Conservation (phyloP, 768 basidiomycete species). For the Boletus sp. region DNA sequence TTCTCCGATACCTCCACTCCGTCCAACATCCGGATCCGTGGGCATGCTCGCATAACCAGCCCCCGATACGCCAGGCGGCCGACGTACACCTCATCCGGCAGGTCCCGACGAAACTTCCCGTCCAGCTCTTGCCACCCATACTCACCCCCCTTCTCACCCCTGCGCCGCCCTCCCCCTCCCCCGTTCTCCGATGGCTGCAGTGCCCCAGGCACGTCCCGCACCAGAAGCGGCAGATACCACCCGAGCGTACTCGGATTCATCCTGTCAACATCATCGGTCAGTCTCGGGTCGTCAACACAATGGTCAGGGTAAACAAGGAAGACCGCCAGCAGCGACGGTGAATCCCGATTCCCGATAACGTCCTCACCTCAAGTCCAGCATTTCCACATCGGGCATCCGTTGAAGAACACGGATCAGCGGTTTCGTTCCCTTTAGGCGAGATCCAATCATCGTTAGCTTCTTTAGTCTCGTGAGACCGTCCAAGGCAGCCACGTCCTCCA, state of each 20-base stretch:
- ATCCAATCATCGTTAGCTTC: slow-evolving; percentile 86
- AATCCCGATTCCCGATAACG: slow-evolving; percentile 11
- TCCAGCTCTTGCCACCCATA: slow-evolving; percentile 74
- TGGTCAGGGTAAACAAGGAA: background rate
- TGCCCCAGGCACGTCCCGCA: slow-evolving; percentile 63
- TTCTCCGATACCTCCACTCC: slow-evolving; percentile 80
- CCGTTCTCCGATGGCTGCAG: slow-evolving; percentile 55
- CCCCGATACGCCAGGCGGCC: slow-evolving; percentile 89
- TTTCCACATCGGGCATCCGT: slow-evolving; percentile 76
- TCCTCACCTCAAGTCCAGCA: slow-evolving; percentile 85
- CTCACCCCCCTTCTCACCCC: slow-evolving; percentile 31
- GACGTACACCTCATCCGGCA: slow-evolving; percentile 86
- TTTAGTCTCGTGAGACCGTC: slow-evolving; percentile 71
- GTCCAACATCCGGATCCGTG: slow-evolving; percentile 69
- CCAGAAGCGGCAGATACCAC: slow-evolving; percentile 89
- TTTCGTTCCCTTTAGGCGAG: slow-evolving; percentile 71
- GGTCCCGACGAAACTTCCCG: slow-evolving; percentile 78
- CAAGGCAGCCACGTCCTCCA: slow-evolving; percentile 68
- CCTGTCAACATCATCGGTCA: slow-evolving; percentile 35
- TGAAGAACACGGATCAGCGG: slow-evolving; percentile 68
- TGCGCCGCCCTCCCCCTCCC: slow-evolving; percentile 15
- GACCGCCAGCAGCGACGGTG: background rate
- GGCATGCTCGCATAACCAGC: slow-evolving; percentile 75
- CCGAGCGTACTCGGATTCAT: slow-evolving; percentile 98
- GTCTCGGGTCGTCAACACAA: slow-evolving; percentile 23